Evolutionary conservation across 106 monocot species (phyloP).

Genomic region (Amphibolis antarctica): DNA sequence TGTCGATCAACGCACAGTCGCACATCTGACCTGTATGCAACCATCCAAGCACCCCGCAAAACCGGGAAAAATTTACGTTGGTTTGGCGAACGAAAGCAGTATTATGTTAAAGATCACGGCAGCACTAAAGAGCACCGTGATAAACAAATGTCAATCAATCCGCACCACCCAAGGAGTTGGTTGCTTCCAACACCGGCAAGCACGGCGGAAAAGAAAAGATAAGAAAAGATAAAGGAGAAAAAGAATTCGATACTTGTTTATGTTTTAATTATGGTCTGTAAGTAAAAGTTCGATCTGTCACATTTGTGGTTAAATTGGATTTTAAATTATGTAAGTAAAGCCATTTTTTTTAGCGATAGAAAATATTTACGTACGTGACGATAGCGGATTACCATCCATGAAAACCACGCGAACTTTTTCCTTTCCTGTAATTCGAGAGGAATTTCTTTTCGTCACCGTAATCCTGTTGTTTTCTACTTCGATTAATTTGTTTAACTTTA

Average conservation of each 20-base stretch:
- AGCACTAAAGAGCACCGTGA: background rate
- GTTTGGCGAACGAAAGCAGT: background rate
- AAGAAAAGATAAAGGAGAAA: background rate
- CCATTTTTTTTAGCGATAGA: too few species aligned
- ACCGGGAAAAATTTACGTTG: background rate
- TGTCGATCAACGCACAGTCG: too few species aligned
- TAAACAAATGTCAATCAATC: background rate
- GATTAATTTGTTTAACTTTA: too few species aligned
- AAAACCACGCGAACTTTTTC: background rate
- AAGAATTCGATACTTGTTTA: background rate
- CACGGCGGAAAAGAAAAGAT: background rate
- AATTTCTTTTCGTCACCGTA: too few species aligned
- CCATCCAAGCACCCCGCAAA: slow-evolving; percentile 2
- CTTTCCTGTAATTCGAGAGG: background rate
- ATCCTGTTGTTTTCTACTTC: too few species aligned
- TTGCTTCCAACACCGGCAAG: slow-evolving; percentile 12
- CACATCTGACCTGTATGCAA: too few species aligned
- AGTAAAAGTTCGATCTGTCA: too few species aligned
- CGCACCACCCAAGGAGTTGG: too few species aligned
- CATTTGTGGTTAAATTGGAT: too few species aligned
- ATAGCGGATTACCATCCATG: background rate
- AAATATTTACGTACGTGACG: too few species aligned
- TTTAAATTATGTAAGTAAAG: too few species aligned
- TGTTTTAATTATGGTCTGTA: too few species aligned
- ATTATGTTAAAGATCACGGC: background rate